These are phyloP conservation scores for Populus hybrid DNA, from an alignment of 441 rosid genomes.

Conservation along the genomic window DNA sequence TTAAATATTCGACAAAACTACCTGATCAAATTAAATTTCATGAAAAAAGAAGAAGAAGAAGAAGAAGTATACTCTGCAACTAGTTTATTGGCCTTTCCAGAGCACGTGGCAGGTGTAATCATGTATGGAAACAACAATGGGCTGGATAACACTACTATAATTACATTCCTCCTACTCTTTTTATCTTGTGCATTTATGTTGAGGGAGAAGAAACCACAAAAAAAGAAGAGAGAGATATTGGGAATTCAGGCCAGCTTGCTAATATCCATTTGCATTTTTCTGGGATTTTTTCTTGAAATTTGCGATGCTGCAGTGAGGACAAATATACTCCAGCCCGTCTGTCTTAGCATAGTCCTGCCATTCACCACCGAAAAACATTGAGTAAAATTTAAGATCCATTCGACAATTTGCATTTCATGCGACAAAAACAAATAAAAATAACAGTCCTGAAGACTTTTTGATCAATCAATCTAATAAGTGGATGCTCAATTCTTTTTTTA, in stretches of 20 bases:
- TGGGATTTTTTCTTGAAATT: conserved; percentile 87
- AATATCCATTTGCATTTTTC: conserved; percentile 66
- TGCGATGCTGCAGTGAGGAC: conserved; percentile 88
- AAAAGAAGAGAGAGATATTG: neutral
- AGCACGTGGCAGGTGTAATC: conserved; percentile 17
- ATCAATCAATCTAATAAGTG: no score
- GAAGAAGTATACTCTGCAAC: conserved; percentile 30
- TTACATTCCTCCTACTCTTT: conserved; percentile 42
- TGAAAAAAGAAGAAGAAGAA: neutral
- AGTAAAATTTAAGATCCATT: neutral
- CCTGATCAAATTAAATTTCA: conserved; percentile 13
- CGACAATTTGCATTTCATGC: no score
- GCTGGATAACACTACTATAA: conserved; percentile 34
- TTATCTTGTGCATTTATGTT: conserved; percentile 15
- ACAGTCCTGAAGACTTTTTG: no score
- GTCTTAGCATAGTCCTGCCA: conserved; percentile 97
- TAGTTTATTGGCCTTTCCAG: conserved; percentile 18
- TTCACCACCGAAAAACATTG: neutral
- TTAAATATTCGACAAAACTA: conserved; percentile 12
- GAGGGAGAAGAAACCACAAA: conserved; percentile 4
- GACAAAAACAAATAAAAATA: no score
- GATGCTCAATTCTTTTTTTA: no score
- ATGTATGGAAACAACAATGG: conserved; percentile 45
- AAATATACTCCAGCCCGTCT: conserved; percentile 90
- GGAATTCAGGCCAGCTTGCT: conserved; percentile 19